Evolutionary conservation across 768 basidiomycete genomes (phyloP).

Genomic region (Floccularia luteovirens): DNA sequence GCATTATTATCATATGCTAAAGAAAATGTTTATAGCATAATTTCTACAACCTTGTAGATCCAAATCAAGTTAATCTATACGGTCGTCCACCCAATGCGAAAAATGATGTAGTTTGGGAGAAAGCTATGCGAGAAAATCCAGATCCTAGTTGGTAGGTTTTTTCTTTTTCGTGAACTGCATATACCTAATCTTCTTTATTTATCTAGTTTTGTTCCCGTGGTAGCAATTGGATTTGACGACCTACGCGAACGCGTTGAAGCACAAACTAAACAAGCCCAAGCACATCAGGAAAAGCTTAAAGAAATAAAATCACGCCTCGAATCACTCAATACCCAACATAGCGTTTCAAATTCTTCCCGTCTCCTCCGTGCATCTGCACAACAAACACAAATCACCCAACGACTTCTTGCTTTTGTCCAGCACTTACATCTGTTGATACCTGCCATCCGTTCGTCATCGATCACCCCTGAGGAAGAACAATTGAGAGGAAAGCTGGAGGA

Average conservation of each 20-base stretch:
- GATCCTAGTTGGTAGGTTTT: constrained; percentile 63
- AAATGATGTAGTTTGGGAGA: constrained; percentile 71
- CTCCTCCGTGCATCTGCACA: constrained; percentile 52
- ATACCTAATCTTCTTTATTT: no score
- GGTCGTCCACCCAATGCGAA: constrained; percentile 66
- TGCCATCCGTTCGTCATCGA: constrained; percentile 62
- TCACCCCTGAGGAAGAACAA: constrained; percentile 75
- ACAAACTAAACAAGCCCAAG: constrained; percentile 56
- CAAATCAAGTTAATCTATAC: constrained; percentile 55
- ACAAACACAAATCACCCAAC: constrained; percentile 66
- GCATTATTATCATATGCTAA: background rate
- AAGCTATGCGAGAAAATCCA: constrained; percentile 75
- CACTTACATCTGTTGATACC: constrained; percentile 79
- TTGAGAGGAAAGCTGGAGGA: constrained; percentile 66
- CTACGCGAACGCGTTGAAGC: constrained; percentile 73
- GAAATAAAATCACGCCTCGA: constrained; percentile 63
- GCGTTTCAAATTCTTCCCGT: constrained; percentile 60
- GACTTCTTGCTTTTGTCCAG: constrained; percentile 61
- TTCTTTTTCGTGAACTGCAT: no score
- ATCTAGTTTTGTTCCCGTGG: constrained; percentile 67
- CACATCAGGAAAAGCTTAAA: constrained; percentile 63
- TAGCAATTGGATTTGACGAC: constrained; percentile 79
- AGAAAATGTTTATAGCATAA: constrained; percentile 40
- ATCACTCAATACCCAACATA: constrained; percentile 52
- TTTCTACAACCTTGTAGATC: constrained; percentile 82